These are phyloP conservation scores for Macrophomina phaseolina DNA, from an alignment of 2,329 filamentous ascomycete species.

Conservation along the genomic window DNA sequence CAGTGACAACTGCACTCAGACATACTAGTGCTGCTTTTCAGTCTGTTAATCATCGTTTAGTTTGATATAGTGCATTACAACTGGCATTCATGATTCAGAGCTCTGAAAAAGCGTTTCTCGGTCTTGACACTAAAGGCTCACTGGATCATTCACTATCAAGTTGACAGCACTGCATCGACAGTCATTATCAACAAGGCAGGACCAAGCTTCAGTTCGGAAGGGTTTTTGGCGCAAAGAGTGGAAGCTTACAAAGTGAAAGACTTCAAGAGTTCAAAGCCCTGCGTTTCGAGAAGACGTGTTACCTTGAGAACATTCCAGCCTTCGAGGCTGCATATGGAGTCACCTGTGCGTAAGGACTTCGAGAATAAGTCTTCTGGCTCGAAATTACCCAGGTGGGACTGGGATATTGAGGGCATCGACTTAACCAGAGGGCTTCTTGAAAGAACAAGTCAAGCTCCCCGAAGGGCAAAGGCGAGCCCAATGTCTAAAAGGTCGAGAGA, in stretches of 20 bases:
- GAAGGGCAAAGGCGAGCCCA: neutral
- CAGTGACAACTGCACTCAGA: neutral
- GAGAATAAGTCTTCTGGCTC: neutral
- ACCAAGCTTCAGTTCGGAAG: neutral
- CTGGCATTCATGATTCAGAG: constrained; percentile 8
- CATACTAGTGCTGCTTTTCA: neutral
- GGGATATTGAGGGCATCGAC: constrained; percentile 2
- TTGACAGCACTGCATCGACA: constrained; percentile 1
- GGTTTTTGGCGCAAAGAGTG: neutral
- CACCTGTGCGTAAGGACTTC: neutral
- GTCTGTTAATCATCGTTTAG: neutral
- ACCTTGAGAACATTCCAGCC: constrained; percentile 1
- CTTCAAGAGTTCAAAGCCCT: constrained; percentile 8
- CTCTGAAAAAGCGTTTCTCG: constrained; percentile 7
- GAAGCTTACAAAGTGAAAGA: constrained; percentile 3
- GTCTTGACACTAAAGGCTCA: constrained; percentile 9
- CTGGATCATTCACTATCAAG: neutral
- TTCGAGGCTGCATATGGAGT: neutral
- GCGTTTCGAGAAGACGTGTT: neutral
- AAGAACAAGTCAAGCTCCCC: neutral
- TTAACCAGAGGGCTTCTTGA: neutral
- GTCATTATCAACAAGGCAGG: neutral
- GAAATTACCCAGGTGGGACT: neutral
- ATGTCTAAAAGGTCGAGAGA: constrained; percentile 16
- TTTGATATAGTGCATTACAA: neutral